phyloP scores from a whole-genome alignment of 352 stramenopile species.

The Globisporangium spiculum region DNA sequence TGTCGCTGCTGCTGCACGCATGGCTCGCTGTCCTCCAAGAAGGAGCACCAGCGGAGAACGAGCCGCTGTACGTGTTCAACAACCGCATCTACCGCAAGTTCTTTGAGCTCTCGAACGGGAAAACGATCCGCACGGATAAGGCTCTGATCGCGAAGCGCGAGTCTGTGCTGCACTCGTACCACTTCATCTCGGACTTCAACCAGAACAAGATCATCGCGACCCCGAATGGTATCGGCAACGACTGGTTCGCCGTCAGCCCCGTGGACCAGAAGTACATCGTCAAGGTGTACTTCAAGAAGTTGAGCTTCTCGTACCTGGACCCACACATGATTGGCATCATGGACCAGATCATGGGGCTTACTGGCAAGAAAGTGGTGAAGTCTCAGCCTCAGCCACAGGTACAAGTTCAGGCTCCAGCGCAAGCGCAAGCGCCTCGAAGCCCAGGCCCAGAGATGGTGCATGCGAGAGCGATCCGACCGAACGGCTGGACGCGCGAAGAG shows the following conservation, averaged over 20 bases:
- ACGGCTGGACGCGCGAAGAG: constrained; percentile 16
- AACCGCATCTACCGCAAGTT: constrained; percentile 19
- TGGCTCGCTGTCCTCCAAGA: constrained; percentile 1
- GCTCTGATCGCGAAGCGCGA: constrained; percentile 17
- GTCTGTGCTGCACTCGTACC: constrained; percentile 16
- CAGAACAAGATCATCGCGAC: constrained; percentile 3
- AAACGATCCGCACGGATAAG: constrained; percentile 14
- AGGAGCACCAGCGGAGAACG: constrained; percentile 8
- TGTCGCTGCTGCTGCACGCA: constrained; percentile 9
- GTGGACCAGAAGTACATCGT: constrained; percentile 15
- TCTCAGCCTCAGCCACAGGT: too few relatives aligned
- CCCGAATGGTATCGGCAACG: neutral
- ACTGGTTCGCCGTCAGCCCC: constrained; percentile 14
- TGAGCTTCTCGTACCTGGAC: constrained; percentile 19
- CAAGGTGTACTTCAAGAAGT: constrained; percentile 17
- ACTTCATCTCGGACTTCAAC: constrained; percentile 19
- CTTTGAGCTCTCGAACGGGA: constrained; percentile 8
- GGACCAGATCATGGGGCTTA: constrained; percentile 9
- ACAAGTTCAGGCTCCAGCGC: neutral
- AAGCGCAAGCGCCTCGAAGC: neutral
- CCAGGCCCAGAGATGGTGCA: neutral
- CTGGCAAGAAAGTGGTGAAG: neutral
- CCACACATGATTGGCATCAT: constrained; percentile 5
- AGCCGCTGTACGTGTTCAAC: constrained; percentile 15
- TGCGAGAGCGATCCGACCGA: constrained; percentile 11